phyloP scores from a whole-genome alignment of 2,329 filamentous ascomycete species.

The Sclerotinia subarctica region DNA sequence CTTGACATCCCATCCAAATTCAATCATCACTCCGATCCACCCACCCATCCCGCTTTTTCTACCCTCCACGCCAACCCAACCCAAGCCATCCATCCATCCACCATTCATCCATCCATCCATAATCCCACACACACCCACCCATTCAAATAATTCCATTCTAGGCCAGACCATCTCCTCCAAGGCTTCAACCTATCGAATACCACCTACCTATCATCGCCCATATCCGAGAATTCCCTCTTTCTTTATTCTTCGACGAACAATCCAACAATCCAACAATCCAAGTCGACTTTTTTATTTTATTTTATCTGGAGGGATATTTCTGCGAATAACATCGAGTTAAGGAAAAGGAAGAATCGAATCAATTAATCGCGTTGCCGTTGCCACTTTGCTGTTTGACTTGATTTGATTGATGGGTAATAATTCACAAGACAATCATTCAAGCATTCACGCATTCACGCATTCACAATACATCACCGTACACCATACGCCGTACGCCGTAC shows the following conservation, averaged over 20 bases:
- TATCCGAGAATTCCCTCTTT: background rate
- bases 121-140: background rate
- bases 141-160: background rate
- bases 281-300: background rate
- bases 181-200: background rate
- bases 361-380: background rate
- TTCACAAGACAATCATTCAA: background rate
- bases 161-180: background rate
- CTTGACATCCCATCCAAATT: background rate
- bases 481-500: background rate
- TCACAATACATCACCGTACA: background rate
- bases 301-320: background rate
- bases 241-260: background rate
- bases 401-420: conserved; percentile 13
- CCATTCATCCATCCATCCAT: background rate
- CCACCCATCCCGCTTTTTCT: background rate
- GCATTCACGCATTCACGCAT: background rate
- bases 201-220: background rate
- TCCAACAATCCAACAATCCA: background rate
- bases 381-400: conserved; percentile 4
- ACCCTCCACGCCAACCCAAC: too few species aligned
- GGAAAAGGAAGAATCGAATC: background rate
- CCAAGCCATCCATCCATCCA: too few species aligned
- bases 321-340: background rate
- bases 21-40: background rate